Conservation (phyloP, 345 rosid genomes). For the Salix purpurea region DNA sequence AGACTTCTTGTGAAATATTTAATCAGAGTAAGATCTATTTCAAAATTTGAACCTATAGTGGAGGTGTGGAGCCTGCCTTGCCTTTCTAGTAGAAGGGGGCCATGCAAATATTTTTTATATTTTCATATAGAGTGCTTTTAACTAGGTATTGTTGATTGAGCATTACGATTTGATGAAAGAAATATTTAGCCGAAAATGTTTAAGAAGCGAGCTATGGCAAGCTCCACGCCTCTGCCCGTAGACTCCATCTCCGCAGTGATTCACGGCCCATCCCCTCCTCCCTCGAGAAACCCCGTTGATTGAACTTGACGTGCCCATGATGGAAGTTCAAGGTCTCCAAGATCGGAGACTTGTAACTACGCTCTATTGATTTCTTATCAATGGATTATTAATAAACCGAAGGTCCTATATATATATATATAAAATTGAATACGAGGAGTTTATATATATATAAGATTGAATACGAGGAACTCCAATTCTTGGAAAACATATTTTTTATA, state of each 20-base stretch:
- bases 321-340: background rate
- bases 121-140: background rate
- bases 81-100: background rate
- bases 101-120: background rate
- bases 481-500: no score
- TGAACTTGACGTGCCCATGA: background rate
- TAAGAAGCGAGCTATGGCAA: background rate
- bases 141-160: background rate
- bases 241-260: background rate
- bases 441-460: no score
- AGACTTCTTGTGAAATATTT: background rate
- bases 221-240: background rate
- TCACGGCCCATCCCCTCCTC: background rate
- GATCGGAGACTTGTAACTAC: background rate
- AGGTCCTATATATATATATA: background rate
- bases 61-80: background rate
- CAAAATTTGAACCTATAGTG: background rate
- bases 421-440: no score
- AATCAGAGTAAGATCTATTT: background rate
- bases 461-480: no score
- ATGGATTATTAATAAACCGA: background rate
- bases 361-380: background rate
- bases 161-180: background rate
- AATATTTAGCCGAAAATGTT: background rate
- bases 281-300: background rate